Evolutionary conservation across 1,284 basidiomycete genomes (phyloP), one percentile per base, ranked within the genome.

Genomic region (Caloboletus inedulis): DNA sequence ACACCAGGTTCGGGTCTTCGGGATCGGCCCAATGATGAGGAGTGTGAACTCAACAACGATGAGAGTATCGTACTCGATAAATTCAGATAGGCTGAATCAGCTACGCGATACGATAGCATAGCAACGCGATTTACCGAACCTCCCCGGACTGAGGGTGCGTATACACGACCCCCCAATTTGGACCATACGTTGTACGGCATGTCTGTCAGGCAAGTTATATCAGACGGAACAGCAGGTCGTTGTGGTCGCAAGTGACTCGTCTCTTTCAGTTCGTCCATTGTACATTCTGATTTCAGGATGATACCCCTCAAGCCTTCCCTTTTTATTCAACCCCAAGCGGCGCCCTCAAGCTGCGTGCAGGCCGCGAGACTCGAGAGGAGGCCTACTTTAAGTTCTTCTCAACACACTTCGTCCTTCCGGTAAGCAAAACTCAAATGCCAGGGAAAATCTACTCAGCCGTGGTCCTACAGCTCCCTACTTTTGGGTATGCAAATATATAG

Each of bases 401-500:
- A 69, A 27, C 75, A 77, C 61, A 72, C 75, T 37, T 79, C 77
- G 4, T 72, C 67, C 34, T 77, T 77, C 58, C 75, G 75, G 78
- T 77, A 54, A 59, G 69, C 37, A 25, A 30, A 19, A 21, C 1
- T n/a, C 23, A n/a, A 34, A n/a, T 21, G 2, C 41, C 13, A n/a
- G 9, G 16, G 10, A 34, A 40, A 43, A n/a, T 25, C 6, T 2
- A 45, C 53, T 56, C 12, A 54, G 6, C 2, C 7, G 2, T n/a
- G 16, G n/a, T 41, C n/a, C 47, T 52, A 31, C 46, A 87, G 84
- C 27, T 80, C 81, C 18, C 61, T 74, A 33, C 77, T 79, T 57
- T 69, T 85, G 59, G 81, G 84, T 59, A 70, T 87, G 51, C 77
- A 79, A 53, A 68, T 87, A 23, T 77, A 79, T 52, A 85, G 83